A percentile compares a stretch with the other conserved stretches of the same genome.
Evolutionary conservation across 139 green algal genomes (phyloP).

Genomic region (Chlamydomonas incerta): DNA sequence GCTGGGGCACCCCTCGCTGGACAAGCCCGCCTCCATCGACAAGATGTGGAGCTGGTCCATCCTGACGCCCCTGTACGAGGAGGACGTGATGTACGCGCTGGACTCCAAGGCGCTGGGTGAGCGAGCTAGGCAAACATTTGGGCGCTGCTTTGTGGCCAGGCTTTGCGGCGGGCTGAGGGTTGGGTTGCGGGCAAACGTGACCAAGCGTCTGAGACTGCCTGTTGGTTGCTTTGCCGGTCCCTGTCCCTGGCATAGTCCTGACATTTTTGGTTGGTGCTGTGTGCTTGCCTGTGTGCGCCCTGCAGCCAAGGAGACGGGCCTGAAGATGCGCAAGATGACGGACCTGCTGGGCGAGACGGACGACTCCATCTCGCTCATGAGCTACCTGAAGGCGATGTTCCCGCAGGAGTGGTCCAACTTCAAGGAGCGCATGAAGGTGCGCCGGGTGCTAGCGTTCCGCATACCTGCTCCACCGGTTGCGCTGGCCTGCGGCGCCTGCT

Average conservation of each 20-base stretch:
- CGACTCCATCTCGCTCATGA: slow-evolving; percentile 59
- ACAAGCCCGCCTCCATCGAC: slow-evolving; percentile 64
- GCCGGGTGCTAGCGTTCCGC: background rate
- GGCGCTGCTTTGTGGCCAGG: too few species aligned
- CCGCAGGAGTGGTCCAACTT: slow-evolving; percentile 56
- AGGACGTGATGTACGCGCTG: slow-evolving; percentile 69
- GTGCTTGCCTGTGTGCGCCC: background rate
- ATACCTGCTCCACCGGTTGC: too few species aligned
- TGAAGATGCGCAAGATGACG: slow-evolving; percentile 59
- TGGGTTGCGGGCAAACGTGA: too few species aligned
- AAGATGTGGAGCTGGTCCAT: slow-evolving; percentile 79
- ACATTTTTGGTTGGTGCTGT: too few species aligned
- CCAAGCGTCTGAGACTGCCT: too few species aligned
- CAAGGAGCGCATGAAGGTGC: slow-evolving; percentile 65
- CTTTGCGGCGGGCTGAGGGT: too few species aligned
- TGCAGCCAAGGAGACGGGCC: slow-evolving; percentile 40
- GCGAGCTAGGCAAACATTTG: too few species aligned
- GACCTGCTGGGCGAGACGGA: slow-evolving; percentile 66
- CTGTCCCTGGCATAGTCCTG: too few species aligned
- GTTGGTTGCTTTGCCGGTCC: too few species aligned
- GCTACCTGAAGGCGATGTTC: slow-evolving; percentile 61
- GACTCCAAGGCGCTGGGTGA: slow-evolving; percentile 33
- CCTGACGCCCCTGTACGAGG: slow-evolving; percentile 79
- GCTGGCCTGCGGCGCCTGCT: too few species aligned
- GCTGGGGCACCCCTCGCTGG: slow-evolving; percentile 72